Evolutionary conservation across 1,139 yeast species (phyloP), one percentile per base, ranked within the genome.

Genomic region (Kodamaea derodonti): DNA sequence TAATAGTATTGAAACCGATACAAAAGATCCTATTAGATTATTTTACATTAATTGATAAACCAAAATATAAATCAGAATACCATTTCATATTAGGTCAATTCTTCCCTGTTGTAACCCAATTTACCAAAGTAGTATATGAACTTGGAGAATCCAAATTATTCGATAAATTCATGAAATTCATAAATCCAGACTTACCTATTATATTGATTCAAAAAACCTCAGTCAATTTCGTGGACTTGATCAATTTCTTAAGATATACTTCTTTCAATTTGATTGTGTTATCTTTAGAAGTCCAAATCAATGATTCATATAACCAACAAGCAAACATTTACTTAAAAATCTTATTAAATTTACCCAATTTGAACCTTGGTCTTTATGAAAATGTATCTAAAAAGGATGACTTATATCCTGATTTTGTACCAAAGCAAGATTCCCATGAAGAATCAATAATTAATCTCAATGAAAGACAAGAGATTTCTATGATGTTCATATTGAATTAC

Each of bases 391-490:
- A 33, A 30, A 32, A 24, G 31, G 34, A 32, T 9, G 22, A 18
- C 6, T 7, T 9, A 9, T 18, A n/a, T 28, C 23, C 18, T 7
- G 16, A 28, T 10, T 9, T 14, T 24, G 10, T 15, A 24, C 14
- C 33, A 29, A 12, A 31, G 22, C 27, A 30, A 31, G 12, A 7
- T 7, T 8, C 12, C 12, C 7, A 25, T 2, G 48, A 41, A 14
- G 39, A 42, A 25, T 35, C 41, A n/a, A 38, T 43, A 13, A 37
- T 43, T 14, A 34, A 34, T n/a, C 31, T 43, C 4, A 29, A 28
- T 24, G 62, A 56, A 30, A 49, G 71, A 34, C 66, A 60, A 32
- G 71, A 66, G 37, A 50, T 65, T 9, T 54, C 71, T 3, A 45
- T 65, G 33, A 32, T 63, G 39, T 65, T 49, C 33, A 37, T 61